phyloP scores from a whole-genome alignment of 1,139 yeast genomes.

The Casaregolazyma lundiana region DNA sequence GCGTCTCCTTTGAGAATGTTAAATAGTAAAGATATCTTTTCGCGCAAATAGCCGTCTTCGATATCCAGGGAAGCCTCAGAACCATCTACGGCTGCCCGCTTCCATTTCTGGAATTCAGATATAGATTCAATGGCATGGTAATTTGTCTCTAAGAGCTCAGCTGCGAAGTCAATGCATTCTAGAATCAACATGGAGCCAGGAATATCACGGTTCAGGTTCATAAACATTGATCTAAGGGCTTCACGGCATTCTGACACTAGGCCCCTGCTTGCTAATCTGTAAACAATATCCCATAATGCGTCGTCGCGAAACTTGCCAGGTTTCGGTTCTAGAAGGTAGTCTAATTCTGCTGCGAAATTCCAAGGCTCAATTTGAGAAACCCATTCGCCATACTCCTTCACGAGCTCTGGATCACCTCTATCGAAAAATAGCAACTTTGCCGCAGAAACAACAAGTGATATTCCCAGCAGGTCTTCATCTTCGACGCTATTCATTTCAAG shows the following conservation, averaged over 20 bases:
- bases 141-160: conserved; percentile 21
- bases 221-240: conserved; percentile 5
- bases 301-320: conserved; percentile 3
- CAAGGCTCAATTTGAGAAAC: neutral
- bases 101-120: conserved; percentile 26
- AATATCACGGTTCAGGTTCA: neutral
- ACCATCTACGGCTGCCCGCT: conserved; percentile 17
- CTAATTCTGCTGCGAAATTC: neutral
- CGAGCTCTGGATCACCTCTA: neutral
- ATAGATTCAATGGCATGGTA: conserved; percentile 16
- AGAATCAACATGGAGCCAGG: neutral
- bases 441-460: neutral
- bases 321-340: neutral
- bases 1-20: conserved; percentile 47
- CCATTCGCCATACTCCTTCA: neutral
- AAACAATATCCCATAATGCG: conserved; percentile 4
- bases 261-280: conserved; percentile 2
- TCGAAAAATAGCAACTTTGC: conserved; percentile 2
- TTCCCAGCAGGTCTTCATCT: neutral
- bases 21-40: conserved; percentile 17
- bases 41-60: conserved; percentile 15
- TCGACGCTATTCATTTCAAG: neutral
- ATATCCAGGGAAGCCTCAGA: conserved; percentile 15
- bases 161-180: conserved; percentile 19
- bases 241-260: conserved; percentile 2